A percentile compares a stretch with the other conserved stretches of the same genome.
Conservation (phyloP, 2,329 filamentous ascomycete species). For the Pestalotiopsis sp. region DNA sequence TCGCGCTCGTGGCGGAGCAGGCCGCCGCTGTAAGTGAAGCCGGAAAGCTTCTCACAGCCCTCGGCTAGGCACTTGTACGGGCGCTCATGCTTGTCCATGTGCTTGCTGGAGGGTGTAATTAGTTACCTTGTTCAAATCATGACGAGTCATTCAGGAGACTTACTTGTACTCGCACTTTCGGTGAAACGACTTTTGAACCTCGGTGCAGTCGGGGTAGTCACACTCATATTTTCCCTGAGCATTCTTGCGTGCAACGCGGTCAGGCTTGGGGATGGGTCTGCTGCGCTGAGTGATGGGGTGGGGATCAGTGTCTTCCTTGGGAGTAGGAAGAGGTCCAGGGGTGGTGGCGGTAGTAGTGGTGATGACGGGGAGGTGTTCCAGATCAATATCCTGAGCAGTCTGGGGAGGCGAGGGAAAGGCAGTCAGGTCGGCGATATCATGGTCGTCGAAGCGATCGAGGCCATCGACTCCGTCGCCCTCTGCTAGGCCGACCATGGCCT, state of each 20-base stretch:
- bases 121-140: slow-evolving; percentile 12
- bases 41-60: slow-evolving; percentile 88
- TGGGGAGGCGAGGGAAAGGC: slow-evolving; percentile 8
- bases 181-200: slow-evolving; percentile 65
- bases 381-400: neutral
- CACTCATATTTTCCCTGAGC: slow-evolving; percentile 76
- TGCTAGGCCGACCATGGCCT: slow-evolving; percentile 42
- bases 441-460: slow-evolving; percentile 22
- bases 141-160: slow-evolving; percentile 39
- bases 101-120: slow-evolving; percentile 63
- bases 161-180: slow-evolving; percentile 95
- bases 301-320: slow-evolving; percentile 12
- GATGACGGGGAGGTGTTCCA: slow-evolving; percentile 5
- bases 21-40: slow-evolving; percentile 93
- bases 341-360: slow-evolving; percentile 12
- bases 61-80: slow-evolving; percentile 82
- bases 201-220: slow-evolving; percentile 66
- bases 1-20: slow-evolving; percentile 88
- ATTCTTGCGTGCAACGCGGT: slow-evolving; percentile 61
- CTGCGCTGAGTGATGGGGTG: slow-evolving; percentile 35
- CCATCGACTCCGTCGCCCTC: slow-evolving; percentile 34
- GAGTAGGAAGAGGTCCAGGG: neutral
- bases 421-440: slow-evolving; percentile 38
- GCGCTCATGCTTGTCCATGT: slow-evolving; percentile 97
- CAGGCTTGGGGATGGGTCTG: slow-evolving; percentile 60